Percentiles rank a stretch among this genome's conserved stretches.
These are phyloP conservation scores for Suillus spraguei DNA, from an alignment of 768 basidiomycete genomes.

Conservation along the genomic window DNA sequence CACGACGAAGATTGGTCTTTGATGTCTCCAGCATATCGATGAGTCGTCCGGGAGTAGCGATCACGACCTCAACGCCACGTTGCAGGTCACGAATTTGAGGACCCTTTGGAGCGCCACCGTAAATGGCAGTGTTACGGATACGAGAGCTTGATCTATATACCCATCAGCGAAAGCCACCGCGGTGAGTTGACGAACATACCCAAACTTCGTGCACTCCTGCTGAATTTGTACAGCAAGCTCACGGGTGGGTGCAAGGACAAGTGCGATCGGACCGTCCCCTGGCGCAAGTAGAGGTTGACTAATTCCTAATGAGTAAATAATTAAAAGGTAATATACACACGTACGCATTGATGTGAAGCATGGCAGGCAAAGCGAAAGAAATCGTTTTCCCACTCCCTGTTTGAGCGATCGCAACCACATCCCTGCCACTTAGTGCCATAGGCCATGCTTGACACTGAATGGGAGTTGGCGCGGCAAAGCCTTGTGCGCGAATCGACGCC, in stretches of 20 bases:
- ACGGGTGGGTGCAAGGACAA: slow-evolving; percentile 96
- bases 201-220: slow-evolving; percentile 98
- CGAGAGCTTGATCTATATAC: slow-evolving; percentile 76
- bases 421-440: slow-evolving; percentile 93
- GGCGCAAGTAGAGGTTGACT: slow-evolving; percentile 92
- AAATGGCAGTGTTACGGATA: slow-evolving; percentile 98
- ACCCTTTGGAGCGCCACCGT: slow-evolving; percentile 98
- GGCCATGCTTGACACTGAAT: slow-evolving; percentile 99
- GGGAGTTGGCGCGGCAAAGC: slow-evolving; percentile 87
- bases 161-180: slow-evolving; percentile 8
- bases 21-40: slow-evolving; percentile 98
- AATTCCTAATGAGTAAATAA: slow-evolving; percentile 17
- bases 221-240: slow-evolving; percentile 99
- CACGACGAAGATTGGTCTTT: slow-evolving; percentile 93
- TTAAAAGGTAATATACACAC: slow-evolving; percentile 30
- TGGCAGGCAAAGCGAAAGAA: slow-evolving; percentile 96
- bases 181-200: slow-evolving; percentile 47
- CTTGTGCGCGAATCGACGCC: slow-evolving; percentile 91
- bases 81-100: slow-evolving; percentile 98
- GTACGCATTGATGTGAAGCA: slow-evolving; percentile 99
- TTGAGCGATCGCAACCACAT: slow-evolving; percentile 96
- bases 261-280: slow-evolving; percentile 96
- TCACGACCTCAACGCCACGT: slow-evolving; percentile 96
- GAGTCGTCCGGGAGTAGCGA: slow-evolving; percentile 99
- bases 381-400: slow-evolving; percentile 99